phyloP scores from a whole-genome alignment of 208 protist genomes.

The Naegleria fowleri region DNA sequence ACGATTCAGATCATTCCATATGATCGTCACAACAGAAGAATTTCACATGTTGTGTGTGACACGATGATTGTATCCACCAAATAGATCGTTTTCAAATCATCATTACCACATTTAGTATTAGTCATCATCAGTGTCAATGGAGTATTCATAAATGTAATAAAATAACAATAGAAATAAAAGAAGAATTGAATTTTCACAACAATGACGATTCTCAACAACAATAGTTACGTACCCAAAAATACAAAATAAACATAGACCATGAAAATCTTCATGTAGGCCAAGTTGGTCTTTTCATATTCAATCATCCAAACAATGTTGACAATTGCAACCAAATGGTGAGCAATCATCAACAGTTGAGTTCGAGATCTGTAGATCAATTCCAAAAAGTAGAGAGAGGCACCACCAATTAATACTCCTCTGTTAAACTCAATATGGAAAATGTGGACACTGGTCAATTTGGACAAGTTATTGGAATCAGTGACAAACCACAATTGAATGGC shows the following conservation, averaged over 20 bases:
- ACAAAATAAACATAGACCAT: not conserved
- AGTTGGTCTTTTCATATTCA: not conserved
- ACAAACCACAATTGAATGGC: not conserved
- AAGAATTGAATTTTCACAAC: no score
- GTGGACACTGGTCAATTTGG: not conserved
- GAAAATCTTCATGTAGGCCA: conserved; percentile 7
- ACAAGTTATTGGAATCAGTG: not conserved
- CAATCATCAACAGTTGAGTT: not conserved
- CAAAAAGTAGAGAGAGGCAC: not conserved
- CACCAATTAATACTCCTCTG: not conserved
- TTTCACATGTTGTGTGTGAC: no score
- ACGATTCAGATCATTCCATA: no score
- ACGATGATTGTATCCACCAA: no score
- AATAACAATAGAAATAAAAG: no score
- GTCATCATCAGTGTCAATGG: no score
- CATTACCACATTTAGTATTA: no score
- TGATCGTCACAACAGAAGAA: no score
- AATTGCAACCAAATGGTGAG: not conserved
- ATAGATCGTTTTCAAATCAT: no score
- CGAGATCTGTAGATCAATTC: conserved; percentile 8
- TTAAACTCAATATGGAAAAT: not conserved
- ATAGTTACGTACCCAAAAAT: not conserved
- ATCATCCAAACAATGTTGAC: not conserved
- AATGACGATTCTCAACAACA: no score
- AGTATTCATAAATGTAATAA: no score